Conservation (phyloP, 2,329 filamentous ascomycete species). For the Clarireedia hainanense region DNA sequence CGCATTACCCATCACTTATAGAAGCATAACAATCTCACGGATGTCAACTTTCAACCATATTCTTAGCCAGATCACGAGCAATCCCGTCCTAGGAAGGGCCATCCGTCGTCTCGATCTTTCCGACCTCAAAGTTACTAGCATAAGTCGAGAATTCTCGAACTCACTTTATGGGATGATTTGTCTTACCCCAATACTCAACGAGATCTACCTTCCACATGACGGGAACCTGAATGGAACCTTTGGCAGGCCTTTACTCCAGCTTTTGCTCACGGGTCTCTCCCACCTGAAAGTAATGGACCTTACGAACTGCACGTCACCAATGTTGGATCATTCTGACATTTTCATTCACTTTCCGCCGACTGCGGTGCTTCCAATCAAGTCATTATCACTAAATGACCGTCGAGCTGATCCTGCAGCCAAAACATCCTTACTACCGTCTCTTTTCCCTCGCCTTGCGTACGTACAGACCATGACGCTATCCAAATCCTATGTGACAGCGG, state of each 20-base stretch:
- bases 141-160: not conserved
- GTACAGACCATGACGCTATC: constrained; percentile 37
- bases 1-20: constrained; percentile 65
- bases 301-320: constrained; percentile 3
- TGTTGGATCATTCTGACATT: not conserved
- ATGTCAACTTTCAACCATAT: constrained; percentile 66
- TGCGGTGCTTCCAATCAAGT: not conserved
- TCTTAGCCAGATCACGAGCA: constrained; percentile 49
- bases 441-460: constrained; percentile 1
- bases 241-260: not conserved
- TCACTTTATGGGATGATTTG: constrained; percentile 1
- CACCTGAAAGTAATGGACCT: constrained; percentile 6
- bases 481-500: constrained; percentile 64
- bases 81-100: constrained; percentile 61
- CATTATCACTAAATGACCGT: constrained; percentile 4
- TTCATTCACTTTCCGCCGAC: not conserved
- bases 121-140: not conserved
- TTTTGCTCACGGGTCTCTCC: constrained; percentile 31
- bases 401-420: not conserved
- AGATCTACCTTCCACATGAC: constrained; percentile 50
- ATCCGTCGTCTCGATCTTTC: constrained; percentile 59
- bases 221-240: constrained; percentile 40
- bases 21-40: constrained; percentile 71
- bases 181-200: constrained; percentile 45
- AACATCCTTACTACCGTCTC: not conserved